Evolutionary conservation across 805 yeast species (phyloP).

Genomic region (Diddensiella transvaalensis): DNA sequence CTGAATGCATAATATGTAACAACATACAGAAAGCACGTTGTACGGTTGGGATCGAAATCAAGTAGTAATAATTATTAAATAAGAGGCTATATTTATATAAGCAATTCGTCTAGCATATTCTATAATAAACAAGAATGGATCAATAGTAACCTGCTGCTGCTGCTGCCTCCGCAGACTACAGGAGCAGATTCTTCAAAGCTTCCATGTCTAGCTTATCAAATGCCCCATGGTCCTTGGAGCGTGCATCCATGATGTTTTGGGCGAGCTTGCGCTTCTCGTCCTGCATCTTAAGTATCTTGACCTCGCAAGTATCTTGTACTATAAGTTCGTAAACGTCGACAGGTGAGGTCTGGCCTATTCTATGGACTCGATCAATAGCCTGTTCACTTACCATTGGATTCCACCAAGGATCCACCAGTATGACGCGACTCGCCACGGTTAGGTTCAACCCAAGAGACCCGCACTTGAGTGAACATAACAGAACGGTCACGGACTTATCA

Average conservation of each 20-base stretch:
- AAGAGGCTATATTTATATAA: too few relatives aligned
- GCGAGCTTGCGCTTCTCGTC: conserved; percentile 34
- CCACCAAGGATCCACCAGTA: conserved; percentile 48
- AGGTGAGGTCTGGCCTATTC: conserved; percentile 43
- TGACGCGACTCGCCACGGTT: conserved; percentile 41
- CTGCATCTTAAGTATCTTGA: conserved; percentile 35
- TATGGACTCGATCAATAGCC: conserved; percentile 50
- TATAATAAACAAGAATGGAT: too few relatives aligned
- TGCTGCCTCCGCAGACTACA: too few relatives aligned
- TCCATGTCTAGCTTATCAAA: background rate
- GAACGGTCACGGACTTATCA: conserved; percentile 30
- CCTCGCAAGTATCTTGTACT: conserved; percentile 41
- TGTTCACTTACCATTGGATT: conserved; percentile 50
- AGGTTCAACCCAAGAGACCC: conserved; percentile 46
- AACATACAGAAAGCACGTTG: too few relatives aligned
- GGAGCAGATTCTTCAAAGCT: background rate
- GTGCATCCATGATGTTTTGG: background rate
- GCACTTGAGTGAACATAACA: conserved; percentile 43
- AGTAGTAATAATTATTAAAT: too few relatives aligned
- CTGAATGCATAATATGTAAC: too few relatives aligned
- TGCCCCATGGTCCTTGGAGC: background rate
- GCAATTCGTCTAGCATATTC: too few relatives aligned
- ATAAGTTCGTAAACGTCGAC: conserved; percentile 46
- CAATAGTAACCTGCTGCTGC: too few relatives aligned
- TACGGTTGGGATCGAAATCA: too few relatives aligned